Evolutionary conservation across 2,329 filamentous ascomycete genomes (phyloP).

Genomic region (Talaromyces sp.): DNA sequence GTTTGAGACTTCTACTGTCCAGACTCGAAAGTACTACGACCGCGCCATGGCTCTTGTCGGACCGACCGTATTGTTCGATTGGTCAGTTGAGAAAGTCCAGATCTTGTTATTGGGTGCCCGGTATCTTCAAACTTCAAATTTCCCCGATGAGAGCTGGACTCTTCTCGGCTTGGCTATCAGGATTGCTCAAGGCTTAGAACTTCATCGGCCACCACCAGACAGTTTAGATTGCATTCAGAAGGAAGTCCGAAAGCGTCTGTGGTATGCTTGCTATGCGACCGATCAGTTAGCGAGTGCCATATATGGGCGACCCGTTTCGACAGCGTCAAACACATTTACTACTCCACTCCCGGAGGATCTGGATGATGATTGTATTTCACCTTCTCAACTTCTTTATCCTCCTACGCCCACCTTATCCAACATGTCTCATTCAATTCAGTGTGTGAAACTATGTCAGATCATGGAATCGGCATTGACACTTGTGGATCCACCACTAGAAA

Average conservation of each 20-base stretch:
- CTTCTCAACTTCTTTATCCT: slow-evolving; percentile 18
- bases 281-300: slow-evolving; percentile 20
- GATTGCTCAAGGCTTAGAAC: slow-evolving; percentile 19
- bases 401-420: slow-evolving; percentile 13
- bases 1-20: slow-evolving; percentile 15
- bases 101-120: slow-evolving; percentile 19
- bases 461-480: slow-evolving; percentile 19
- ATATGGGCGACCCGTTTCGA: slow-evolving; percentile 18
- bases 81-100: slow-evolving; percentile 20
- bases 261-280: slow-evolving; percentile 20
- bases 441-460: slow-evolving; percentile 17
- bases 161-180: slow-evolving; percentile 20
- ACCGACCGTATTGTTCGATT: slow-evolving; percentile 18
- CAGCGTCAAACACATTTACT: slow-evolving; percentile 17
- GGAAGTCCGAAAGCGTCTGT: slow-evolving; percentile 20
- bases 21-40: slow-evolving; percentile 20
- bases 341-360: slow-evolving; percentile 21
- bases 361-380: slow-evolving; percentile 18
- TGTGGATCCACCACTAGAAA: slow-evolving; percentile 19
- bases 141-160: slow-evolving; percentile 22
- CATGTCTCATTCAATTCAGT: slow-evolving; percentile 18
- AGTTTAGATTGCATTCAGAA: slow-evolving; percentile 17
- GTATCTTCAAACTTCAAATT: slow-evolving; percentile 21
- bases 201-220: slow-evolving; percentile 18
- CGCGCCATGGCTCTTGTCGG: slow-evolving; percentile 20